Base-by-base conservation (phyloP, 331 rosid genomes). In the Acacia concinna region DNA sequence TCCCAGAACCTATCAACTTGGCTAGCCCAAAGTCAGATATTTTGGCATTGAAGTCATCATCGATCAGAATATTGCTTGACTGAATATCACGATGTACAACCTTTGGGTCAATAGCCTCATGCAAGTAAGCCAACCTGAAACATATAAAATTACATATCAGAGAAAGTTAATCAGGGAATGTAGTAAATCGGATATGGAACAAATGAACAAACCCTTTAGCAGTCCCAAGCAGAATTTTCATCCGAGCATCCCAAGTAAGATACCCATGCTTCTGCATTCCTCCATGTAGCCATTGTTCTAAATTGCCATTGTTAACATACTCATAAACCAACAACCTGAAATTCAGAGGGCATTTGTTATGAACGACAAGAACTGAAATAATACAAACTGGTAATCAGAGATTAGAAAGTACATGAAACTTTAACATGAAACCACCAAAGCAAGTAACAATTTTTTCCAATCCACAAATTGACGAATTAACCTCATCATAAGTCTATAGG, bases 231-330 rank as follows among this genome's bases (percentile, higher is more conserved):
- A 93, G 96, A 85, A 93, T 86, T 85, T 93, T 93, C 90, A 88
- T 86, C 46, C 98, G 90, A 37, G 98, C 98, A 23, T 91, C 98
- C 98, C 98, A 93, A 70, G 98, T 93, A 54, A 93, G 91, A 88
- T 79, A 91, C 68, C 96, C 98, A 85, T 85, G 87, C 73, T 93
- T 95, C 31, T 85, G 86, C 97, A 93, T 89, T 35, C 90, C 96
- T 79, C 98, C 98, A 83, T 93, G 98, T 70, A 91, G 97, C 98
- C 98, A 93, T 73, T 93, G 98, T 83, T 93, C 98, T 62, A 93
- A 87, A 78, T 93, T 93, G 68, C 98, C 98, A 71, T 93, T 93
- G 91, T 91, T 93, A 76, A 93, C 98, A 78, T 85, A 93, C 85
- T 93, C 97, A 82, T 93, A 93, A 46, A 93, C 86, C 90, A 93